Base-by-base conservation (phyloP, 2,329 filamentous ascomycete species). In the Drechslerella coelobrocha region DNA sequence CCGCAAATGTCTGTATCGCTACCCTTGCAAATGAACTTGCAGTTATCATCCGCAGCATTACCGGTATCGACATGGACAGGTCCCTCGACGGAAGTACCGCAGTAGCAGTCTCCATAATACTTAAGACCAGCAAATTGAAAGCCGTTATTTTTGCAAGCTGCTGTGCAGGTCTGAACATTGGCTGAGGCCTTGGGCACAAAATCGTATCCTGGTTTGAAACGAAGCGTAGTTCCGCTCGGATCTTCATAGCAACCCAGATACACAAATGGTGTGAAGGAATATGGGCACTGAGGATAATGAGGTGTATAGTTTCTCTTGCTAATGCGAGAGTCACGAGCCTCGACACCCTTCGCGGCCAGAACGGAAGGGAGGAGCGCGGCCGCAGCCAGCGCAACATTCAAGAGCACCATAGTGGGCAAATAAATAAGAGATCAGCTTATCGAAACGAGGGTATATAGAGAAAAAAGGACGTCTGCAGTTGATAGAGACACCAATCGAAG, bases 71-170 rank as follows among this genome's bases (percentile, higher is more conserved):
- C 47, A 14, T 19, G 63, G 10, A 7, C 26, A 50, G 24, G 27
- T 21, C 48, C 48, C 17, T 26, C 47, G 21, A 63, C 59, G 39
- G 53, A 59, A 27, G 59, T 4, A 51, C 66, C 66, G 53, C 66
- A 71, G 9, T n/a, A 21, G 26, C 66, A 71, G 9, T 31, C 53
- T n/a, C 52, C 48, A 26, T 71, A 71, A 47, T 71, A 71, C 26
- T 63, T 53, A 23, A 71, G 59, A 50, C 66, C 66, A 12, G 66
- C 66, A 26, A 63, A 71, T 14, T 59, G 34, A 45, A 48, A 71
- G 9, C 66, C 66, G 14, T 71, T 71, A 53, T 53, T 53, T 48
- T 71, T 71, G 59, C 66, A 71, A 19, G 66, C 66, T 5, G 66
- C 26, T 52, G 52, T 59, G 59, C 66, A 71, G 53, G 59, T 71